Percentiles rank a stretch among this genome's conserved stretches.
These are phyloP conservation scores for Eucalyptus pumila DNA, from an alignment of 345 rosid genomes.

Conservation along the genomic window DNA sequence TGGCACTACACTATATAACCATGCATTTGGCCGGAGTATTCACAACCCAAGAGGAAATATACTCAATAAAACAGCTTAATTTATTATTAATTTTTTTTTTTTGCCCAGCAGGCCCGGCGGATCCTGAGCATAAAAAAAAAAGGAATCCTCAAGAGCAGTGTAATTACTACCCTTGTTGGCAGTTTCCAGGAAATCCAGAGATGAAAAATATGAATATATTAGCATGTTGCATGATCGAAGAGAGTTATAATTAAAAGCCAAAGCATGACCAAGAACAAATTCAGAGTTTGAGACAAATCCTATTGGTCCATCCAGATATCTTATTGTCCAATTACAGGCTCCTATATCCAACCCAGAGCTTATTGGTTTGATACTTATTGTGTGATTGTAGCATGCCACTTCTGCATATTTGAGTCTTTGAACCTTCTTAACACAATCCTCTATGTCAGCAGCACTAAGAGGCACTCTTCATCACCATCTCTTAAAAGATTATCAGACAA, in stretches of 20 bases:
- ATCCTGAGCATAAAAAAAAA: too few relatives aligned
- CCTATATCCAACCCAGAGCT: slow-evolving; percentile 93
- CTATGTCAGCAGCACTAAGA: slow-evolving; percentile 56
- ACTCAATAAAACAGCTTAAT: background rate
- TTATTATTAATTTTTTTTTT: too few relatives aligned
- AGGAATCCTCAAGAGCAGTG: background rate
- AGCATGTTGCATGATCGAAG: slow-evolving; percentile 43
- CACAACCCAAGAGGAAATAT: background rate
- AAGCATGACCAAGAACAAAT: slow-evolving; percentile 46
- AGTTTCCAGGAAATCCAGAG: slow-evolving; percentile 12
- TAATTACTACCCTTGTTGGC: slow-evolving; percentile 4
- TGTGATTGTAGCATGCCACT: slow-evolving; percentile 74
- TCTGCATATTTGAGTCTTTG: slow-evolving; percentile 57
- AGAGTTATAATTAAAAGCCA: slow-evolving; percentile 23
- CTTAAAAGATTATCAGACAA: background rate
- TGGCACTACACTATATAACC: background rate
- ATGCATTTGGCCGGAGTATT: background rate
- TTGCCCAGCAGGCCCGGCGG: too few relatives aligned
- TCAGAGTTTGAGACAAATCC: slow-evolving; percentile 48
- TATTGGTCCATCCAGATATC: slow-evolving; percentile 35
- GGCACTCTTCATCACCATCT: slow-evolving; percentile 1
- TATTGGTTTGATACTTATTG: slow-evolving; percentile 45
- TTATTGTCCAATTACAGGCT: slow-evolving; percentile 75
- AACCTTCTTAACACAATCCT: slow-evolving; percentile 53
- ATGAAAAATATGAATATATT: slow-evolving; percentile 50